These are phyloP conservation scores for Schizophyllum commune DNA, from an alignment of 1,284 basidiomycete species.

Conservation along the genomic window DNA sequence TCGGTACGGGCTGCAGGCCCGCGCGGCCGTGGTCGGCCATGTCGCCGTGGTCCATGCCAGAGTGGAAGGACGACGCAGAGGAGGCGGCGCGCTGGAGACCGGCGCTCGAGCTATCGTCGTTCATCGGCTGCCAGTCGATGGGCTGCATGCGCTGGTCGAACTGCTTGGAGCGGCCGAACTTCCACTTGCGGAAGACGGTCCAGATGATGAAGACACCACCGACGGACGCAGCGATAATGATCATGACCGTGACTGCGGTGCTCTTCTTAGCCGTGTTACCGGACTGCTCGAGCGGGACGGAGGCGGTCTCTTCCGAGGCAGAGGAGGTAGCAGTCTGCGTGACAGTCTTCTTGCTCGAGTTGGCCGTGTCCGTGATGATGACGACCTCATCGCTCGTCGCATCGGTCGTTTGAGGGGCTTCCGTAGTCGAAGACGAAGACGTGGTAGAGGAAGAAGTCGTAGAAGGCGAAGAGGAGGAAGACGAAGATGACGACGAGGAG, in stretches of 20 bases:
- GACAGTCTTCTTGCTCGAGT: slow-evolving; percentile 13
- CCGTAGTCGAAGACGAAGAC: slow-evolving; percentile 2
- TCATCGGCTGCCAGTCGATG: slow-evolving; percentile 72
- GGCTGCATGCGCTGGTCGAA: slow-evolving; percentile 81
- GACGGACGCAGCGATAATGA: slow-evolving; percentile 61
- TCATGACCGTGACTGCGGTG: slow-evolving; percentile 65
- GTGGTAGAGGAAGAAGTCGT: slow-evolving; percentile 16
- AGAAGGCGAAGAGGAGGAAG: slow-evolving; percentile 13
- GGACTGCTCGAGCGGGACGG: slow-evolving; percentile 15
- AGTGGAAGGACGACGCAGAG: slow-evolving; percentile 63
- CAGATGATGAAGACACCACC: slow-evolving; percentile 67
- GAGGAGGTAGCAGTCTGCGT: slow-evolving; percentile 14
- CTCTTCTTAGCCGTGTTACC: slow-evolving; percentile 44
- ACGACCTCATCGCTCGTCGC: slow-evolving; percentile 3
- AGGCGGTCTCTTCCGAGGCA: slow-evolving; percentile 18
- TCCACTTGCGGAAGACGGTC: slow-evolving; percentile 90
- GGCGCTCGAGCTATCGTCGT: slow-evolving; percentile 35
- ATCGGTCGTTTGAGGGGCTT: background rate
- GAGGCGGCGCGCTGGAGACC: slow-evolving; percentile 42
- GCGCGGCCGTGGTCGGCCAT: slow-evolving; percentile 32
- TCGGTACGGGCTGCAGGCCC: slow-evolving; percentile 27
- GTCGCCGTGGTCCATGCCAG: slow-evolving; percentile 23
- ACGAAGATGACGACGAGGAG: slow-evolving; percentile 11
- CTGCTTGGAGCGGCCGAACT: slow-evolving; percentile 70
- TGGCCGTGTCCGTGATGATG: slow-evolving; percentile 9